These are phyloP conservation scores for Corynespora cassiicola DNA, from an alignment of 2,329 filamentous ascomycete genomes.

Conservation along the genomic window DNA sequence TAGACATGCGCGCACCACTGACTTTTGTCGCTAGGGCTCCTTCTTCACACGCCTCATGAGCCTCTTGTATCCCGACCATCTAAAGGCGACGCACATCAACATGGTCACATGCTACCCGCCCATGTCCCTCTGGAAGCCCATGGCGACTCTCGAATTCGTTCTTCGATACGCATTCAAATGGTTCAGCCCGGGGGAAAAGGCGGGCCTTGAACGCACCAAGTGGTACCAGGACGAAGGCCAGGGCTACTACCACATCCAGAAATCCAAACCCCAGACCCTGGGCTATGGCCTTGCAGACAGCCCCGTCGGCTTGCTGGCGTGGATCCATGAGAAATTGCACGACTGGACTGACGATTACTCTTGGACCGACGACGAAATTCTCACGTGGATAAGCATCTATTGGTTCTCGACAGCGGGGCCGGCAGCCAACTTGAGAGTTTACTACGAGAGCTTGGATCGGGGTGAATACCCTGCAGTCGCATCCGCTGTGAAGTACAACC, in stretches of 20 bases:
- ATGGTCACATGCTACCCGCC: constrained; percentile 48
- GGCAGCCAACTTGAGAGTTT: constrained; percentile 68
- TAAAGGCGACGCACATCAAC: constrained; percentile 66
- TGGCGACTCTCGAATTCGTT: constrained; percentile 61
- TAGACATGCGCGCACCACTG: constrained; percentile 30
- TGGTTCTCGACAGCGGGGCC: constrained; percentile 71
- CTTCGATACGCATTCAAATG: constrained; percentile 59
- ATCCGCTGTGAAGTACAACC: background rate
- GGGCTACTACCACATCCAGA: constrained; percentile 65
- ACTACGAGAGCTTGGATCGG: constrained; percentile 70
- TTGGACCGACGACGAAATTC: constrained; percentile 75
- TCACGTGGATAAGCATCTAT: constrained; percentile 75
- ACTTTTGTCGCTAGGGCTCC: constrained; percentile 73
- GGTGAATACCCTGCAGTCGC: constrained; percentile 45
- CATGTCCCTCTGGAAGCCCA: constrained; percentile 54
- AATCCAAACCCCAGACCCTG: constrained; percentile 73
- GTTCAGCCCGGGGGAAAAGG: constrained; percentile 4
- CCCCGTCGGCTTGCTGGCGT: constrained; percentile 71
- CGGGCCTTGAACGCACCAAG: constrained; percentile 42
- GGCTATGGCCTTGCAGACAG: constrained; percentile 71
- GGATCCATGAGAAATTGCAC: constrained; percentile 79
- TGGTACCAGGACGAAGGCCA: constrained; percentile 63
- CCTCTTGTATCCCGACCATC: constrained; percentile 60
- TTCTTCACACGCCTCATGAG: constrained; percentile 66
- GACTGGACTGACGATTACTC: constrained; percentile 74